These are phyloP conservation scores for Aspergillus sp. DNA, from an alignment of 2,329 filamentous ascomycete genomes.

Conservation along the genomic window DNA sequence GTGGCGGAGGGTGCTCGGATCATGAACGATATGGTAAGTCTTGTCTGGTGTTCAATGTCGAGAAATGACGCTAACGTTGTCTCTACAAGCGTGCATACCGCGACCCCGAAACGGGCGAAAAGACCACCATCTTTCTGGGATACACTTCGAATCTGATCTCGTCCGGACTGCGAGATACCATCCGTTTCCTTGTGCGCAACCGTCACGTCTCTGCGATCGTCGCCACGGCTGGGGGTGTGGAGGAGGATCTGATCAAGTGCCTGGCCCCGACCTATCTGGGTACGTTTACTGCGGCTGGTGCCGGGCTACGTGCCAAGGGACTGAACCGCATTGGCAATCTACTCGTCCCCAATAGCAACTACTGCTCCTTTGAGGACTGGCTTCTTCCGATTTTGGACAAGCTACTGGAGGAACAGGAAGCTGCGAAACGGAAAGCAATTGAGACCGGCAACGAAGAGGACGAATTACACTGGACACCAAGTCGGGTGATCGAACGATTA, in stretches of 20 bases:
- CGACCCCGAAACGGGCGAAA: constrained; percentile 67
- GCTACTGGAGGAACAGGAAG: constrained; percentile 91
- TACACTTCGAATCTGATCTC: constrained; percentile 98
- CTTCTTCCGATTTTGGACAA: constrained; percentile 86
- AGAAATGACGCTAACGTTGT: constrained; percentile 10
- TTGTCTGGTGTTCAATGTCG: neutral
- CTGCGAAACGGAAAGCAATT: constrained; percentile 51
- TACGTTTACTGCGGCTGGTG: constrained; percentile 69
- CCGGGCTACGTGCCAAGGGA: constrained; percentile 70
- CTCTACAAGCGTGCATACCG: constrained; percentile 61
- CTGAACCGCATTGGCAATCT: constrained; percentile 95
- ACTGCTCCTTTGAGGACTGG: constrained; percentile 98
- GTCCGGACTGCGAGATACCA: constrained; percentile 80
- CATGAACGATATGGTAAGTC: constrained; percentile 82
- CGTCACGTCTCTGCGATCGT: constrained; percentile 88
- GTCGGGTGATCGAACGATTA: constrained; percentile 79
- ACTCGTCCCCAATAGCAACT: constrained; percentile 92
- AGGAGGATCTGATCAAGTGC: constrained; percentile 98
- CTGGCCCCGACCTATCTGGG: constrained; percentile 89
- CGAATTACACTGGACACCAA: constrained; percentile 83
- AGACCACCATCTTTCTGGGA: constrained; percentile 90
- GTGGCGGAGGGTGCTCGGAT: constrained; percentile 82
- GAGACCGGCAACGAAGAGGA: constrained; percentile 45
- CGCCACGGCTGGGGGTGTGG: constrained; percentile 87
- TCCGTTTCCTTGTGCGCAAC: constrained; percentile 89